These are phyloP conservation scores for Echria macrotheca DNA, from an alignment of 495 filamentous ascomycete genomes.

Conservation along the genomic window DNA sequence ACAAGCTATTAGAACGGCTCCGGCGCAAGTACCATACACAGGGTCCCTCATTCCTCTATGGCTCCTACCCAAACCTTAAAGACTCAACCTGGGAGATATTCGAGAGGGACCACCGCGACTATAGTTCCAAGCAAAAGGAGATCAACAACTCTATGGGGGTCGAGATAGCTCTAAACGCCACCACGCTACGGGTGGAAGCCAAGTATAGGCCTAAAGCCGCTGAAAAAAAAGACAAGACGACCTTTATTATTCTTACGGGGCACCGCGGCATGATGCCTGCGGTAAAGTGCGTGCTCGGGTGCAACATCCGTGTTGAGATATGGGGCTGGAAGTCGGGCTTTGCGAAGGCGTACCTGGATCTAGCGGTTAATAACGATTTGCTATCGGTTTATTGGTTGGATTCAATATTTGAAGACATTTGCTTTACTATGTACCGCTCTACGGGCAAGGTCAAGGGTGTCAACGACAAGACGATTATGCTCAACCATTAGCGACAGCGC, in stretches of 20 bases:
- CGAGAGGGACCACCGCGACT: not conserved
- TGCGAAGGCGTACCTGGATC: not conserved
- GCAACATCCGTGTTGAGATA: slow-evolving; percentile 2
- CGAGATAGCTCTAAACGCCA: not conserved
- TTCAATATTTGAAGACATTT: slow-evolving; percentile 4
- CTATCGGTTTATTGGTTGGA: slow-evolving; percentile 2
- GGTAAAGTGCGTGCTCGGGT: not conserved
- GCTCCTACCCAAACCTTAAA: slow-evolving; percentile 4
- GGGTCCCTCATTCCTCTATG: slow-evolving; percentile 2
- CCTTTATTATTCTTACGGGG: slow-evolving; percentile 1
- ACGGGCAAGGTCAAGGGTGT: slow-evolving; percentile 4
- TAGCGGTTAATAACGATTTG: not conserved
- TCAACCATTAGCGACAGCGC: not conserved
- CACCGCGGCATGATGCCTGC: slow-evolving; percentile 1
- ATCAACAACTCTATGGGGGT: not conserved
- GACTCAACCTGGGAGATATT: slow-evolving; percentile 4
- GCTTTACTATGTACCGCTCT: slow-evolving; percentile 4
- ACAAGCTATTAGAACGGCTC: slow-evolving; percentile 2
- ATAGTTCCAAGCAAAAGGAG: not conserved
- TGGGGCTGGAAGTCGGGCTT: slow-evolving; percentile 9
- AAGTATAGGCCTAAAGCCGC: not conserved
- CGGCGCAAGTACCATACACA: not conserved
- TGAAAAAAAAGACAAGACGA: not conserved
- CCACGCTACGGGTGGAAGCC: not conserved
- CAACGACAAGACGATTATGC: not conserved